Base-by-base conservation (phyloP, 257 asterid genomes). In the Thymus mandschuricus region DNA sequence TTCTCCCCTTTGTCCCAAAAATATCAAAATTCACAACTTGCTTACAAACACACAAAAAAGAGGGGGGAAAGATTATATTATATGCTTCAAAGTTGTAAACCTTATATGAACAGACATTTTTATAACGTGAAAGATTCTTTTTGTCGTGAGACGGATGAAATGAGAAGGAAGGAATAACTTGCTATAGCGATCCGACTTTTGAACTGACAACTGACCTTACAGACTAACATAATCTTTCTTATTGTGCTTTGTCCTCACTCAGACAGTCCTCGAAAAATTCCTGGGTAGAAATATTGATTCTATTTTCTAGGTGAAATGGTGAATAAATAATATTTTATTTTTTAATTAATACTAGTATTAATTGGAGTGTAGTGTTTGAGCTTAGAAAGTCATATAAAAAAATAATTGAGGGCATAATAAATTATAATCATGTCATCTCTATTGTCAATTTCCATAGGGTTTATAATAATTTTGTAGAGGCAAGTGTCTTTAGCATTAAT, bases 41-140 rank as follows among this genome's bases (percentile, higher is more conserved):
- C 28, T 59, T 34, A 58, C 44, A 58, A 59, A 44, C 21, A 49
- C 4, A 38, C 4, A 21, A 49, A n/a, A 49, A 49, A 4, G 8
- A 4, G 3, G 2, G 8, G 2, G 1, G 13, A 48, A 48, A 12
- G 1, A 12, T 11, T 15, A 48, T 50, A 1, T 6, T 65, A 46
- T 64, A 40, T 38, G 52, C 58, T 73, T 15, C 54, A 5, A 12
- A 12, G 54, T 15, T 48, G 4, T 72, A 64, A 57, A 35, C 46
- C 78, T 65, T 45, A 66, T 74, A 15, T 58, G 46, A 52, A 11
- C 9, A 40, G 46, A 69, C 77, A 74, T 74, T 46, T 71, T 33
- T 61, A 41, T 68, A 8, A 44, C 52, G 65, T 64, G 30, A 35
- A 62, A 72, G 78, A 76, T 80, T 67, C 84, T 46, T 59, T 58